phyloP scores from a whole-genome alignment of 306 rosid species.

The Vicia sativa region DNA sequence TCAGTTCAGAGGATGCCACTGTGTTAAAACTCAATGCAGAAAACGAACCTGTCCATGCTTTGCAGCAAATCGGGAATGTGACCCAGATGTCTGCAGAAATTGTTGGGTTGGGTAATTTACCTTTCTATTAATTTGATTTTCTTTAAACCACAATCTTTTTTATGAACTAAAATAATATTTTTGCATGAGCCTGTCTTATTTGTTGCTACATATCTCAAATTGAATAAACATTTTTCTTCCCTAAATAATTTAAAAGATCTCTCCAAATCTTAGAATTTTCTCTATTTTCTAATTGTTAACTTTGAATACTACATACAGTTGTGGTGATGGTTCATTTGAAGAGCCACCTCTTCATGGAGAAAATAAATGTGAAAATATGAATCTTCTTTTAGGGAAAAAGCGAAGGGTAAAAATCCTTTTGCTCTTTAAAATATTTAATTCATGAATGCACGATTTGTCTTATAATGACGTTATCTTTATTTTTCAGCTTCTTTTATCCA shows the following conservation, averaged over 20 bases:
- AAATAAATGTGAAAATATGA: constrained; percentile 87
- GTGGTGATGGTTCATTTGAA: constrained; percentile 72
- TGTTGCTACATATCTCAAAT: too few relatives aligned
- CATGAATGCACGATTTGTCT: constrained; percentile 23
- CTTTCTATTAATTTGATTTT: not conserved
- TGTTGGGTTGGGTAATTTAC: constrained; percentile 82
- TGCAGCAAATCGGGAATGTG: constrained; percentile 92
- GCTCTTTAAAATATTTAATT: constrained; percentile 13
- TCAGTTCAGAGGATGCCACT: constrained; percentile 84
- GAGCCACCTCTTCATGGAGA: constrained; percentile 72
- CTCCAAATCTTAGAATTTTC: not conserved
- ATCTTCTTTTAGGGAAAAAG: constrained; percentile 71
- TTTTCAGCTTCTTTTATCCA: constrained; percentile 68
- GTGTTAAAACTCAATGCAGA: constrained; percentile 82
- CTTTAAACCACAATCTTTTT: too few relatives aligned
- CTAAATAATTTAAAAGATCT: too few relatives aligned
- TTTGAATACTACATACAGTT: constrained; percentile 46
- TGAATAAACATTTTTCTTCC: too few relatives aligned
- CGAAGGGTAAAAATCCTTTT: constrained; percentile 61
- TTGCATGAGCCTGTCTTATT: too few relatives aligned
- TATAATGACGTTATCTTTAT: constrained; percentile 12
- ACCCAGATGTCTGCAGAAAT: constrained; percentile 89
- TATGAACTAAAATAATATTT: too few relatives aligned
- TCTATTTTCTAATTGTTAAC: not conserved
- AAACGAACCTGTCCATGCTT: constrained; percentile 90